Percentiles rank a stretch among this genome's conserved stretches.
These are phyloP conservation scores for Dalbergia cultrata DNA, from an alignment of 306 rosid species.

Conservation along the genomic window DNA sequence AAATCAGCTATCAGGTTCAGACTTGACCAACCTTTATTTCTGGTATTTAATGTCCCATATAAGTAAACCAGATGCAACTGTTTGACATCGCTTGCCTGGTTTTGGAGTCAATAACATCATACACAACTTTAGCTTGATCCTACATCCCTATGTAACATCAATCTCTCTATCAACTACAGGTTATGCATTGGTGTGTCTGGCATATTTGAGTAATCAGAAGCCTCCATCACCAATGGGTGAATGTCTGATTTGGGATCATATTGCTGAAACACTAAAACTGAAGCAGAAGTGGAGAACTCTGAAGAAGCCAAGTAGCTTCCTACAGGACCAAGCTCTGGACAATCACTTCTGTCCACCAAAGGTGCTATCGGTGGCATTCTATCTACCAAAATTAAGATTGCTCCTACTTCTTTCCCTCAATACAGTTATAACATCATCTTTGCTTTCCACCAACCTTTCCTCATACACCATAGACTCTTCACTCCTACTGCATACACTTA, in stretches of 20 bases:
- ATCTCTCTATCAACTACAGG: background rate
- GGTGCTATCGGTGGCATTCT: slow-evolving; percentile 60
- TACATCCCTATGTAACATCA: background rate
- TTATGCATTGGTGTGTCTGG: slow-evolving; percentile 52
- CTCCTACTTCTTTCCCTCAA: slow-evolving; percentile 53
- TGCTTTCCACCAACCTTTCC: slow-evolving; percentile 62
- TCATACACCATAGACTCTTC: slow-evolving; percentile 53
- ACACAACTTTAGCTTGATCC: background rate
- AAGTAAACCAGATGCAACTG: slow-evolving; percentile 1
- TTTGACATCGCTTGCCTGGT: background rate
- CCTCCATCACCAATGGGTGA: slow-evolving; percentile 63
- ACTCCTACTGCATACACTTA: slow-evolving; percentile 13
- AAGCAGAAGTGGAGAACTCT: slow-evolving; percentile 60
- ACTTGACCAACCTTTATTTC: background rate
- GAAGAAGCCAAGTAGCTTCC: slow-evolving; percentile 76
- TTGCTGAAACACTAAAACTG: slow-evolving; percentile 69
- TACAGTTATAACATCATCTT: slow-evolving; percentile 40
- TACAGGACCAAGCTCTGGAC: slow-evolving; percentile 71
- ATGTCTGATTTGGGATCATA: slow-evolving; percentile 47
- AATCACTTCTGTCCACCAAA: slow-evolving; percentile 57
- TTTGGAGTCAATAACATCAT: slow-evolving; percentile 19
- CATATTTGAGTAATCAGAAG: slow-evolving; percentile 34
- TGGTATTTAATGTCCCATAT: slow-evolving; percentile 12
- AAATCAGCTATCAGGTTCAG: slow-evolving; percentile 19
- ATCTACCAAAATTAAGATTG: slow-evolving; percentile 64